Base-by-base conservation (phyloP, 768 basidiomycete species). In the Suillus hirtellus region DNA sequence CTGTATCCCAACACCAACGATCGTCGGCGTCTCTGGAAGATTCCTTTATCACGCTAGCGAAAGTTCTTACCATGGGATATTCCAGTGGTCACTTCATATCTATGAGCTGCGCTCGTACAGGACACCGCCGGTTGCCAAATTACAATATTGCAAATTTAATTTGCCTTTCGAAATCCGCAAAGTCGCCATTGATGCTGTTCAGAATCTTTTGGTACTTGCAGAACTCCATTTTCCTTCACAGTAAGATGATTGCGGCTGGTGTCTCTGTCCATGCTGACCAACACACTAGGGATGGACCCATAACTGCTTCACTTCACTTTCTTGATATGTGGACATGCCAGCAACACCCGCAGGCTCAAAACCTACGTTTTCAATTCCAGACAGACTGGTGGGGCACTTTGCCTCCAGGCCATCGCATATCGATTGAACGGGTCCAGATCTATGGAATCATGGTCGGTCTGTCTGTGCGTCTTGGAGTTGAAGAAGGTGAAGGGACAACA, bases 291-390 rank as follows among this genome's bases (percentile, higher is more conserved):
- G 71, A 69, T 60, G 67, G 67, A 3, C 68, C 72, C 17, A 72
- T 72, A 60, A 63, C 60, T 17, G 66, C 69, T 65, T 62, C 66
- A 19, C 50, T 88, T 66, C 84, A 84, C 65, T 78, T 88, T 63
- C 82, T 84, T 63, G 78, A 86, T 69, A 71, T 87, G 59, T 82
- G 81, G 77, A 77, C 77, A n/a, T 85, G 84, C 63, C 81, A 79
- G 61, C 84, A 84, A 67, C 86, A 88, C 68, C 76, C 81, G 37
- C 75, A 72, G 58, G 81, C 84, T 35, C 49, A 66, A 44, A 71
- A 75, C 42, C 66, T 72, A 19, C 65, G 68, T 31, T 61, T 75
- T 38, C 68, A 63, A 37, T 74, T 72, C 49, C 74, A 67, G 60
- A 76, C 75, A 12, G 74, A 75, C 42, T 76, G 74, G 74, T 76